Conservation (phyloP, 2,329 filamentous ascomycete species). For the Aspergillus carbonarius region DNA sequence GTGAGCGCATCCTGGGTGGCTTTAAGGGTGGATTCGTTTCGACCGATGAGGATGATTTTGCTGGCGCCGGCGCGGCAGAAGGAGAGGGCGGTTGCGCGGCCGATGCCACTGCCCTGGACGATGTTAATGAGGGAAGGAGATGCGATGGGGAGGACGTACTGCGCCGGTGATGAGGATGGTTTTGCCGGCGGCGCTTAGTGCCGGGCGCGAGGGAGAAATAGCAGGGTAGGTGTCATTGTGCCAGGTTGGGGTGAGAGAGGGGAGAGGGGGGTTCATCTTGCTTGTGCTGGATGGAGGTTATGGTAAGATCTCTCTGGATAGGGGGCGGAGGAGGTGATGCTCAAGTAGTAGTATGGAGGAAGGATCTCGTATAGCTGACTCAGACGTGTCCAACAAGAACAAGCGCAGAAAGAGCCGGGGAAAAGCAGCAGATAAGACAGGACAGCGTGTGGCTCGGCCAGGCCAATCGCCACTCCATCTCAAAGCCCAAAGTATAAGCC, state of each 20-base stretch:
- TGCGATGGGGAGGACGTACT: background rate
- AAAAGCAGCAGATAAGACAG: no score
- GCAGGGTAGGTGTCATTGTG: conserved; percentile 13
- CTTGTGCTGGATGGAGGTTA: background rate
- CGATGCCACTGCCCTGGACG: conserved; percentile 12
- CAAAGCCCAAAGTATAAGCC: no score
- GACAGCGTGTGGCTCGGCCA: no score
- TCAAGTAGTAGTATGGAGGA: background rate
- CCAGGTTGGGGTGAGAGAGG: conserved; percentile 3
- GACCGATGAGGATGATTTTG: conserved; percentile 17
- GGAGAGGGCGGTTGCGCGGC: conserved; percentile 15
- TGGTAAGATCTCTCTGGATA: background rate
- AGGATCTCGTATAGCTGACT: no score
- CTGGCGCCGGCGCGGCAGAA: conserved; percentile 13
- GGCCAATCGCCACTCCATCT: no score
- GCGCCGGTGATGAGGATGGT: conserved; percentile 17
- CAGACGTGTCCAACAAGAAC: no score
- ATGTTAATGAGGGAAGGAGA: no score
- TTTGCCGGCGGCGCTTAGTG: conserved; percentile 13
- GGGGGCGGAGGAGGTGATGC: background rate
- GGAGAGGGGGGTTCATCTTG: conserved; percentile 1
- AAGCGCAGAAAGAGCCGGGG: no score
- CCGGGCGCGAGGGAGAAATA: conserved; percentile 14
- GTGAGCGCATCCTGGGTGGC: background rate
- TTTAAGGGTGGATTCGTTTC: background rate